Evolutionary conservation across 169 alveolate species (phyloP).

Genomic region (Plasmodium malariae): DNA sequence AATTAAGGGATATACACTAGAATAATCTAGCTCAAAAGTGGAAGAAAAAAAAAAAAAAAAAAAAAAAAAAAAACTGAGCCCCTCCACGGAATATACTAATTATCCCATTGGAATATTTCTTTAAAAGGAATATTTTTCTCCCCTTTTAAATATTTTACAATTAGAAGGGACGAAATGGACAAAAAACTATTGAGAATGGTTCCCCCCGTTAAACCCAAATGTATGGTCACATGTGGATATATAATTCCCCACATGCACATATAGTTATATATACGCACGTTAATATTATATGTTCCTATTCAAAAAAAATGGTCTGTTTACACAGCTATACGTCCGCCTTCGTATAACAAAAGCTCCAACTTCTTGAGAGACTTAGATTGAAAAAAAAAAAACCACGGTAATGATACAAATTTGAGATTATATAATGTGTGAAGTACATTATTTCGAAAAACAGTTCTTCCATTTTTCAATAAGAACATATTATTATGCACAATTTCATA

Average conservation of each 20-base stretch:
- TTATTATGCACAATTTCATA: constrained; percentile 33
- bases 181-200: no score
- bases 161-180: no score
- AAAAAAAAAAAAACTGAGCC: no score
- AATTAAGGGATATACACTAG: background rate
- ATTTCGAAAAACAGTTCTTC: constrained; percentile 63
- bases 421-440: constrained; percentile 13
- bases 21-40: background rate
- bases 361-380: constrained; percentile 31
- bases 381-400: constrained; percentile 64
- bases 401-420: constrained; percentile 33
- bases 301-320: no score
- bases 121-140: no score
- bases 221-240: no score
- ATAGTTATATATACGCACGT: background rate
- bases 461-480: constrained; percentile 36
- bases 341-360: background rate
- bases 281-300: background rate
- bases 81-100: no score
- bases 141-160: no score
- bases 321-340: background rate
- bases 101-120: no score
- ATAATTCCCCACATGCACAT: background rate
- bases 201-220: no score
- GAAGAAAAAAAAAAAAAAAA: no score